Base-by-base conservation (phyloP, 176 grass and related monocot genomes). In the Oryza officinalis region DNA sequence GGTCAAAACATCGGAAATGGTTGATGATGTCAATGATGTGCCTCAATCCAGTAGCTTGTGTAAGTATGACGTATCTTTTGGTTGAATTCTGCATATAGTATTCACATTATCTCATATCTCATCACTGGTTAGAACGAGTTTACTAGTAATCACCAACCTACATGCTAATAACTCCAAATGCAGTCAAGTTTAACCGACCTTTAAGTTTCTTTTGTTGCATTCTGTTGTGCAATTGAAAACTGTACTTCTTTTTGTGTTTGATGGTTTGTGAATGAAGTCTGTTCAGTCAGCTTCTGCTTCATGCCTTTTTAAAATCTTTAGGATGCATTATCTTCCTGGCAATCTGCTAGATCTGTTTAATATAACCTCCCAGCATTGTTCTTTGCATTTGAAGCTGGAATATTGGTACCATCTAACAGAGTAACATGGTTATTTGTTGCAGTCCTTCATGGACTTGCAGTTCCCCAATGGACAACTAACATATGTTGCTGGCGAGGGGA, bases 371-470 rank as follows among this genome's bases (percentile, higher is more conserved):
- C 41, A 13, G 11, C n/a, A 27, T 32, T 79, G 37, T 38, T 35
- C 17, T 0, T 9, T 67, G 59, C 25, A 26, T 57, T 64, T 60
- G 52, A 65, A 64, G 15, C 27, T 72, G 22, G n/a, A 66, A 43
- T 74, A 25, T 71, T 65, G 0, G 57, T 35, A 10, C 10, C 20
- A 72, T 71, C 14, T 86, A 72, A 74, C 44, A 65, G 44, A 59
- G 6, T 87, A 65, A 37, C 1, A 59, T 8, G 20, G 6, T 80
- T 61, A 61, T 86, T 65, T 87, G 49, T 84, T 87, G 45, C 85
- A 98, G 96, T 94, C 91, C 27, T 98, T 94, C 41, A 87, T 98
- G 96, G 96, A 98, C 85, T 45, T 98, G 81, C 96, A 98, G 77
- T 98, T 94, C 81, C 96, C 96, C 50, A 98, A 95, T 83, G 96